phyloP scores from a whole-genome alignment of 140 eudicot genomes.

The Anethum foeniculum region DNA sequence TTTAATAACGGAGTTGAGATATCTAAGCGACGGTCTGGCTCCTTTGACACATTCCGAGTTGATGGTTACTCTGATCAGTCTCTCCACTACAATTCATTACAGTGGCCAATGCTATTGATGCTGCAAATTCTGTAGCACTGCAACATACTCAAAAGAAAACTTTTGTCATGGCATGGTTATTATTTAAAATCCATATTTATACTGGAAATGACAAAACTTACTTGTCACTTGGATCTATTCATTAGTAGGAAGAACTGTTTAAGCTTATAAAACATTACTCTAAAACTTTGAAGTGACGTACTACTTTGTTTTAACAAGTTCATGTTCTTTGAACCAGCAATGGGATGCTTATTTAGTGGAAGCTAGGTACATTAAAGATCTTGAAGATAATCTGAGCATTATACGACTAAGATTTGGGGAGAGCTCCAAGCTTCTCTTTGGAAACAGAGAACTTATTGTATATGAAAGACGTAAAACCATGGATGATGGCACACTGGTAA shows the following conservation, averaged over 20 bases:
- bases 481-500: slow-evolving; percentile 94
- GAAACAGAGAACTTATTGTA: slow-evolving; percentile 81
- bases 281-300: too few species aligned
- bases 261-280: not conserved
- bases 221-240: too few species aligned
- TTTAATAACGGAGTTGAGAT: slow-evolving; percentile 74
- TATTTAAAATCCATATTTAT: not conserved
- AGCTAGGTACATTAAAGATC: slow-evolving; percentile 83
- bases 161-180: slow-evolving; percentile 12
- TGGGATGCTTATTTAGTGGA: slow-evolving; percentile 93
- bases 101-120: slow-evolving; percentile 90
- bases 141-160: slow-evolving; percentile 6
- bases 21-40: slow-evolving; percentile 69
- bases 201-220: slow-evolving; percentile 11
- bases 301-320: not conserved
- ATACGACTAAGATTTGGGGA: slow-evolving; percentile 71
- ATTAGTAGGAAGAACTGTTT: too few species aligned
- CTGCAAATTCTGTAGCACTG: slow-evolving; percentile 37
- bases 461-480: slow-evolving; percentile 86
- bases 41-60: slow-evolving; percentile 70
- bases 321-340: slow-evolving; percentile 38
- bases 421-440: slow-evolving; percentile 67
- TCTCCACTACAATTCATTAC: slow-evolving; percentile 68
- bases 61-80: slow-evolving; percentile 66
- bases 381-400: slow-evolving; percentile 77